These are phyloP conservation scores for Artemisia argyi DNA, from an alignment of 129 eudicot species.

Conservation along the genomic window DNA sequence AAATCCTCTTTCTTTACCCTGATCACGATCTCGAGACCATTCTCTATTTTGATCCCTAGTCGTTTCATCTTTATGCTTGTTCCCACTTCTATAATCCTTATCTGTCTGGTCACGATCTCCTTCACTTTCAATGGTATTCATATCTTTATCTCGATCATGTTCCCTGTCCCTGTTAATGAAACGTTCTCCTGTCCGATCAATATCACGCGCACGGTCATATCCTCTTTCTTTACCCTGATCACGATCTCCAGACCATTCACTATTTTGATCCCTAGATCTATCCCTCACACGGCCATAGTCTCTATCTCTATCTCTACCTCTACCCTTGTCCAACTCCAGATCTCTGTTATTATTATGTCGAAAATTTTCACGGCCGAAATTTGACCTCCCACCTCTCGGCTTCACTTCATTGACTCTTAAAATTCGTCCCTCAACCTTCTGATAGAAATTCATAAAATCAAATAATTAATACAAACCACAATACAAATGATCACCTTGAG, in stretches of 20 bases:
- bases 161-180: slow-evolving; percentile 50
- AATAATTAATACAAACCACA: neutral
- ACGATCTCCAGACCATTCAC: slow-evolving; percentile 71
- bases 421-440: slow-evolving; percentile 78
- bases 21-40: slow-evolving; percentile 68
- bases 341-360: slow-evolving; percentile 56
- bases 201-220: slow-evolving; percentile 49
- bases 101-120: slow-evolving; percentile 43
- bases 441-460: slow-evolving; percentile 25
- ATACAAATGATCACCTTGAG: neutral
- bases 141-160: slow-evolving; percentile 41
- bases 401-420: slow-evolving; percentile 85
- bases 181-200: slow-evolving; percentile 47
- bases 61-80: slow-evolving; percentile 49
- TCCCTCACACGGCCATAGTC: slow-evolving; percentile 50
- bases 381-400: slow-evolving; percentile 55
- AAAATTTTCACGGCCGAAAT: slow-evolving; percentile 60
- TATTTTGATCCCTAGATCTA: slow-evolving; percentile 42
- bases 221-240: slow-evolving; percentile 62
- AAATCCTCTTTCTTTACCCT: slow-evolving; percentile 54
- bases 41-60: slow-evolving; percentile 41
- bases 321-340: slow-evolving; percentile 45
- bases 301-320: slow-evolving; percentile 49
- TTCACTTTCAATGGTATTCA: slow-evolving; percentile 36
- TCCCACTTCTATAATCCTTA: slow-evolving; percentile 42